These are phyloP conservation scores for Acer yangbiense DNA, from an alignment of 345 rosid species.

Conservation along the genomic window DNA sequence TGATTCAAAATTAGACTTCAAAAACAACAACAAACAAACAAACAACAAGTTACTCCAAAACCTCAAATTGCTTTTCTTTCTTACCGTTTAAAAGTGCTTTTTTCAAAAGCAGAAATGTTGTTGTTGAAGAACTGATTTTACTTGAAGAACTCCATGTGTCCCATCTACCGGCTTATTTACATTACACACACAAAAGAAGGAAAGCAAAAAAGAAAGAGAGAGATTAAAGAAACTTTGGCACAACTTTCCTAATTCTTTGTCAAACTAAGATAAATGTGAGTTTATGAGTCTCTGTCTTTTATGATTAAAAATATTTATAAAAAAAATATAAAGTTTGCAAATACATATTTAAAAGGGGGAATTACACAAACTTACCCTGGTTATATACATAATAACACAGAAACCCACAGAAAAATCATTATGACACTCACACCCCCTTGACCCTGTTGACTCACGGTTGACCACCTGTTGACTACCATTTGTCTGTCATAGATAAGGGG, in stretches of 20 bases:
- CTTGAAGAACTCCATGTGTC: slow-evolving; percentile 12
- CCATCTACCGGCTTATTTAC: neutral
- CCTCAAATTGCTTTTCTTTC: neutral
- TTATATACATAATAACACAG: too few relatives aligned
- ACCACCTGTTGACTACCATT: too few relatives aligned
- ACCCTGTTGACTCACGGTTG: too few relatives aligned
- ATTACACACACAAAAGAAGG: slow-evolving; percentile 5
- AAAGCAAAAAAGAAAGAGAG: neutral
- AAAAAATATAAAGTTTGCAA: neutral
- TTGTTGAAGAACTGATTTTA: slow-evolving; percentile 14
- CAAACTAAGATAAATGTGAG: neutral
- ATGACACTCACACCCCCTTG: too few relatives aligned
- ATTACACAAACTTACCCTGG: too few relatives aligned
- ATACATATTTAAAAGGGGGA: too few relatives aligned
- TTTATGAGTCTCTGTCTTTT: neutral
- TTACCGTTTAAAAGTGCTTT: slow-evolving; percentile 21
- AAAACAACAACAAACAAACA: neutral
- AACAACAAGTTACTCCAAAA: neutral
- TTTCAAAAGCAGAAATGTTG: slow-evolving; percentile 21
- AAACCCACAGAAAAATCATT: too few relatives aligned
- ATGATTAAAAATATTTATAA: neutral
- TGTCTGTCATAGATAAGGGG: too few relatives aligned
- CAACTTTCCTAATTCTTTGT: slow-evolving; percentile 13
- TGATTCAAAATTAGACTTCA: slow-evolving; percentile 14
- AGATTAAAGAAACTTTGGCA: slow-evolving; percentile 18